Base-by-base conservation (phyloP, 2,329 filamentous ascomycete species). In the Chaetomiaceae sp. region DNA sequence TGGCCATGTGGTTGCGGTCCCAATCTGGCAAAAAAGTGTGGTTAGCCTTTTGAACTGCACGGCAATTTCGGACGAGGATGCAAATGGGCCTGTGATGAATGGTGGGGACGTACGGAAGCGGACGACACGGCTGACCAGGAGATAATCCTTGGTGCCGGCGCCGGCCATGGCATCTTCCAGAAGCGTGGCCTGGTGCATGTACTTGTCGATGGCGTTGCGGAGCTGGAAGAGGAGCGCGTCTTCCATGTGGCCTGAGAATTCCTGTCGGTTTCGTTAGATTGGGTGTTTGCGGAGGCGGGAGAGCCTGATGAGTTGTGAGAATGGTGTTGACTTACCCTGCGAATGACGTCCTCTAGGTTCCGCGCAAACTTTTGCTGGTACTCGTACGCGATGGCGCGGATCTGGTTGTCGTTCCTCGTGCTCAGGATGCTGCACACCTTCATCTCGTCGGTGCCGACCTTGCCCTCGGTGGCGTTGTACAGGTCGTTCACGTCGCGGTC, bases 211-310 rank as follows among this genome's bases (percentile, higher is more conserved):
- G 3, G 87, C 92, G 12, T 85, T 76, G 10, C 79, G 78, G n/a
- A 96, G 73, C 67, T 96, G 89, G 65, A 83, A 83, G 21, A 93
- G 70, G 1, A 97, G 77, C 0, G 89, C 89, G 14, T 88, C 81
- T 66, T 91, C 77, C 90, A 97, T 96, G 65, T 97, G 92, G 0
- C 92, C 92, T 0, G 85, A 87, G 69, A 96, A 96, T 62, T 93
- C 83, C 71, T 84, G 62, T 39, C 42, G 13, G 35, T 20, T 12
- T 30, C 17, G 37, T 34, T 13, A 39, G 8, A 19, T 13, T 7
- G 12, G 30, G 10, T n/a, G n/a, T n/a, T n/a, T n/a, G n/a, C n/a
- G n/a, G n/a, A n/a, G n/a, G n/a, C n/a, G n/a, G n/a, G n/a, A n/a
- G n/a, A n/a, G n/a, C n/a, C n/a, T n/a, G n/a, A n/a, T n/a, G n/a